Evolutionary conservation across 2,329 filamentous ascomycete species (phyloP).

Genomic region (Trichophyton rubrum): DNA sequence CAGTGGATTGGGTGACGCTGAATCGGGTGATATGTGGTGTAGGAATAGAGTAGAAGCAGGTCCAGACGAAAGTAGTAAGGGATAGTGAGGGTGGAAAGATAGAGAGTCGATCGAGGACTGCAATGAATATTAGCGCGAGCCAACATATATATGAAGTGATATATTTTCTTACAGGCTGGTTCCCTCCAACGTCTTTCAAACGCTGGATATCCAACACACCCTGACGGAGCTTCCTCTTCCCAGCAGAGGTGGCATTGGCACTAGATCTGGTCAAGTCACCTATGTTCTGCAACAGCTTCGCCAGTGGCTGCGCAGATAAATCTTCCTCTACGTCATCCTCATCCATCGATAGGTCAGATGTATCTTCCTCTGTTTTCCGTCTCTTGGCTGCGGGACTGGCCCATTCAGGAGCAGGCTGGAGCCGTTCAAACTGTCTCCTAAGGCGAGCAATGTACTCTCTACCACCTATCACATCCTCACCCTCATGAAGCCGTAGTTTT

Average conservation of each 20-base stretch:
- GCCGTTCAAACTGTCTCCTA: slow-evolving; percentile 58
- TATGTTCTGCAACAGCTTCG: slow-evolving; percentile 64
- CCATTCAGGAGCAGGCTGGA: slow-evolving; percentile 53
- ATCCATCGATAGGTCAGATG: slow-evolving; percentile 37
- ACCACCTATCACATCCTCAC: slow-evolving; percentile 75
- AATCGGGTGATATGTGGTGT: slow-evolving; percentile 71
- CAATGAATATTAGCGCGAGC: background rate
- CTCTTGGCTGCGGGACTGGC: slow-evolving; percentile 39
- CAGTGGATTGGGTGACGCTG: slow-evolving; percentile 70
- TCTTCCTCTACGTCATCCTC: slow-evolving; percentile 47
- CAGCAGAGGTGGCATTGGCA: slow-evolving; percentile 38
- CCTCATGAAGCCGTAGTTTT: slow-evolving; percentile 68
- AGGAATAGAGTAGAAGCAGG: slow-evolving; percentile 74
- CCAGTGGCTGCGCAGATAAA: slow-evolving; percentile 62
- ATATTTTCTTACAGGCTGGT: slow-evolving; percentile 45
- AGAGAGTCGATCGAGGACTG: slow-evolving; percentile 66
- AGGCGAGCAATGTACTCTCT: slow-evolving; percentile 72
- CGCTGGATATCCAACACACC: slow-evolving; percentile 86
- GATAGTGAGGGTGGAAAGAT: slow-evolving; percentile 77
- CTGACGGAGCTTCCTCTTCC: slow-evolving; percentile 62
- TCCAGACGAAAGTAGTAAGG: slow-evolving; percentile 80
- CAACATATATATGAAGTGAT: background rate
- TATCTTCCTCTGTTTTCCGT: slow-evolving; percentile 21
- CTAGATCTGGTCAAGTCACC: slow-evolving; percentile 48
- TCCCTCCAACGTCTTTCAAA: slow-evolving; percentile 69